Conservation (phyloP, 345 rosid species). For the Leavenworthia alabamica region DNA sequence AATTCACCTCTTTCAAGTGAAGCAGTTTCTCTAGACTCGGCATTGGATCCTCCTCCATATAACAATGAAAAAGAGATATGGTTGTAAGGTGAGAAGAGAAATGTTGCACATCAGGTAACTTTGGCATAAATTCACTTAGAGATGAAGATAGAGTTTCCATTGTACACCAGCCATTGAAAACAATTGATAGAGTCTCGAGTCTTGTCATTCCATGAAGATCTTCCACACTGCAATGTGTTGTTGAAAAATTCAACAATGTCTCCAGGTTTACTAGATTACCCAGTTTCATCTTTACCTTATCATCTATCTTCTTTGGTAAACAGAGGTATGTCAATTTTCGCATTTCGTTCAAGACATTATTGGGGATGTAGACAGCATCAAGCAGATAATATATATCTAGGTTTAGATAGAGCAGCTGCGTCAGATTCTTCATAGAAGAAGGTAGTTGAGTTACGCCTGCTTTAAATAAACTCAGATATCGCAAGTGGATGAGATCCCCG, state of each 20-base stretch:
- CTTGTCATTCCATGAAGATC: too few species aligned
- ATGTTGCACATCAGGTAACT: constrained; percentile 22
- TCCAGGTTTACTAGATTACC: too few species aligned
- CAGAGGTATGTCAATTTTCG: not conserved
- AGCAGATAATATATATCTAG: not conserved
- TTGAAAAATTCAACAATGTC: too few species aligned
- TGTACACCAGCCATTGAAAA: too few species aligned
- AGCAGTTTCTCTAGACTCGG: constrained; percentile 35
- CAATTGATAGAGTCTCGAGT: too few species aligned
- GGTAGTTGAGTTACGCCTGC: not conserved
- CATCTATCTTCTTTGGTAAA: too few species aligned
- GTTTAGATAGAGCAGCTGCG: not conserved
- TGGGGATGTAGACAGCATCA: not conserved
- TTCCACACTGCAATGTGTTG: too few species aligned
- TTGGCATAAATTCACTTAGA: too few species aligned
- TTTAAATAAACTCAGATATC: not conserved
- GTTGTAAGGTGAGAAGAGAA: constrained; percentile 30
- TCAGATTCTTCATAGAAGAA: not conserved
- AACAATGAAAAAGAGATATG: not conserved
- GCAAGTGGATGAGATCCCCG: constrained; percentile 27
- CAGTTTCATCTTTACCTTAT: too few species aligned
- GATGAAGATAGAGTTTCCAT: too few species aligned
- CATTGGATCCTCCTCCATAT: constrained; percentile 28
- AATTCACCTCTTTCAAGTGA: not conserved
- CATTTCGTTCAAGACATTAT: not conserved